phyloP scores from a whole-genome alignment of 306 rosid species.

The Hippophae rhamnoides region DNA sequence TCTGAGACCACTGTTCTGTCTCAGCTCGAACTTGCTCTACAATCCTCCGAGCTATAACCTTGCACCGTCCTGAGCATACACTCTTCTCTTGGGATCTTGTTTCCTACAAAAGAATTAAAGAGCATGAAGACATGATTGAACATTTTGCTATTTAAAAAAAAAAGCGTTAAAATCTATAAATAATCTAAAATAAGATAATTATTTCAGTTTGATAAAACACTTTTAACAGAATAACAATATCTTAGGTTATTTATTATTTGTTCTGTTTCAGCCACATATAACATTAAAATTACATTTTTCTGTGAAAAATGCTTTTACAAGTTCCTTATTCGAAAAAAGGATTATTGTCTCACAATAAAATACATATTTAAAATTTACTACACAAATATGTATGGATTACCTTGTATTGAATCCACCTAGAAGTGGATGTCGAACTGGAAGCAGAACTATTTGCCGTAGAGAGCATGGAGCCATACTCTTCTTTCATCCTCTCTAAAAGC shows the following conservation, averaged over 20 bases:
- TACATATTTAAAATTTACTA: background rate
- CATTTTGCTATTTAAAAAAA: no score
- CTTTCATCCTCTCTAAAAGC: constrained; percentile 72
- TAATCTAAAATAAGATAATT: no score
- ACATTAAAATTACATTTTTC: no score
- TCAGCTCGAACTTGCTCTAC: constrained; percentile 82
- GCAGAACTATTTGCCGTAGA: constrained; percentile 45
- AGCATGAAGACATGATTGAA: no score
- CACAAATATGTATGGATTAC: constrained; percentile 16
- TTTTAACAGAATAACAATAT: no score
- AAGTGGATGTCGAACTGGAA: constrained; percentile 49
- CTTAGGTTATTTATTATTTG: no score
- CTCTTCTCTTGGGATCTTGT: constrained; percentile 33
- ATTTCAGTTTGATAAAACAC: no score
- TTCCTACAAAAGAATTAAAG: constrained; percentile 28
- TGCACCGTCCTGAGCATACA: constrained; percentile 73
- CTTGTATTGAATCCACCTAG: constrained; percentile 46
- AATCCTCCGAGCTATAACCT: constrained; percentile 59
- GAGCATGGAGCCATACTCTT: constrained; percentile 75
- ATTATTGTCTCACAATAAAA: background rate
- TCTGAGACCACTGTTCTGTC: constrained; percentile 96
- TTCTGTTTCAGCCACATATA: no score
- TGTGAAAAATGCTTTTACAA: no score
- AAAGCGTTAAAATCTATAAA: no score
- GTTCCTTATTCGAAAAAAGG: no score